Base-by-base conservation (phyloP, 23 red algal genomes). In the Gracilaria gracilis region DNA sequence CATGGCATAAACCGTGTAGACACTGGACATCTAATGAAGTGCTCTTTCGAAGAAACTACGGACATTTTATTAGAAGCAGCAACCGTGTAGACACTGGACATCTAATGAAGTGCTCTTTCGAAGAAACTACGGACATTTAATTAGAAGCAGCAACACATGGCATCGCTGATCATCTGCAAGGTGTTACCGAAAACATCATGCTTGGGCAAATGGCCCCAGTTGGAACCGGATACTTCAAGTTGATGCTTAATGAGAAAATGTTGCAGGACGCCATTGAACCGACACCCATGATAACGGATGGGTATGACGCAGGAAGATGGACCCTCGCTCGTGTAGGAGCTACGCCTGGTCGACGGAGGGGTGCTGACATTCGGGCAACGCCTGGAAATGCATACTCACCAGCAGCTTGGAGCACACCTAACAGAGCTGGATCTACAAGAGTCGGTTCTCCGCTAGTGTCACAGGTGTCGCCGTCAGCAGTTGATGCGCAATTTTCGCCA, bases 31-130 rank as follows among this genome's bases (percentile, higher is more conserved):
- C 62, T 99, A 13, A 95, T 95, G 95, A 89, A 82, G 65, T 95
- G 94, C 78, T 94, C 94, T 13, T 99, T 99, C 81, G 97, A 99
- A 74, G 97, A 99, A 82, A 99, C 97, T 11, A 92, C 94, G 2
- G 97, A 99, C 74, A 96, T 99, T 69, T 73, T 99, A 15, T 67
- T 95, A 32, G 91, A 90, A 48, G 97, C 94, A 42, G n/a, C n/a
- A n/a, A n/a, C n/a, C n/a, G n/a, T n/a, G n/a, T n/a, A n/a, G n/a
- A n/a, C n/a, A n/a, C n/a, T n/a, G n/a, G n/a, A n/a, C n/a, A n/a
- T n/a, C n/a, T n/a, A n/a, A n/a, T n/a, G n/a, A n/a, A n/a, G n/a
- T n/a, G n/a, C n/a, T n/a, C n/a, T n/a, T n/a, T n/a, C n/a, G n/a
- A n/a, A n/a, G n/a, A n/a, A n/a, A n/a, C n/a, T n/a, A n/a, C n/a